Conservation (phyloP, 2,329 filamentous ascomycete genomes). For the Pseudocercospora eumusae region DNA sequence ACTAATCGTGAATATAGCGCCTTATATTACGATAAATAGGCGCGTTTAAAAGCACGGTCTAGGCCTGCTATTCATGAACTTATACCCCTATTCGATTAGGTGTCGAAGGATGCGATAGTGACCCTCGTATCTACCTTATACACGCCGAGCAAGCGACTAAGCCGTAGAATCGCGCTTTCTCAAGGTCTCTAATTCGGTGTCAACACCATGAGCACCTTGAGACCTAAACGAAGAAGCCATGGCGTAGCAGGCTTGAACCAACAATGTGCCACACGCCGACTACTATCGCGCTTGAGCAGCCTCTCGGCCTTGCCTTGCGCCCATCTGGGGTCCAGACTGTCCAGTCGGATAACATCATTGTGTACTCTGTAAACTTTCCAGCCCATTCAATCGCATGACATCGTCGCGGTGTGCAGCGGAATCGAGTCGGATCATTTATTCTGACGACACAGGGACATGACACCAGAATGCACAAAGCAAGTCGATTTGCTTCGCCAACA, state of each 20-base stretch:
- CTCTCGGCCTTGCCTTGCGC: not conserved
- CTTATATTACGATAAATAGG: too few relatives aligned
- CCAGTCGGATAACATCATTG: too few relatives aligned
- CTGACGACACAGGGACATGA: not conserved
- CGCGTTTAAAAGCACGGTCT: too few relatives aligned
- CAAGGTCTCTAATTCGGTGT: too few relatives aligned
- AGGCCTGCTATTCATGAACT: too few relatives aligned
- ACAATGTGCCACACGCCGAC: constrained; percentile 10
- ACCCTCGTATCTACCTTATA: too few relatives aligned
- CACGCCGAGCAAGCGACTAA: too few relatives aligned
- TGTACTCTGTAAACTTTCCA: too few relatives aligned
- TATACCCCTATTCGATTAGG: too few relatives aligned
- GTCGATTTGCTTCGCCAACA: not conserved
- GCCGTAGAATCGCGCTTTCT: too few relatives aligned
- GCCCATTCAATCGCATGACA: not conserved
- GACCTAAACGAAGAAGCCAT: not conserved
- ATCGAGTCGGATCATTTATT: not conserved
- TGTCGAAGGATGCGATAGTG: too few relatives aligned
- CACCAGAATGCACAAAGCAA: not conserved
- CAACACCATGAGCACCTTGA: not conserved
- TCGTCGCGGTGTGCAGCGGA: not conserved
- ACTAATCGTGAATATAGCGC: too few relatives aligned
- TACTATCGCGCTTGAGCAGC: constrained; percentile 2
- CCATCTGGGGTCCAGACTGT: not conserved
- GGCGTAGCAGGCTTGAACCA: constrained; percentile 7